phyloP scores from a whole-genome alignment of 495 filamentous ascomycete genomes.

The Penicillium salamii region DNA sequence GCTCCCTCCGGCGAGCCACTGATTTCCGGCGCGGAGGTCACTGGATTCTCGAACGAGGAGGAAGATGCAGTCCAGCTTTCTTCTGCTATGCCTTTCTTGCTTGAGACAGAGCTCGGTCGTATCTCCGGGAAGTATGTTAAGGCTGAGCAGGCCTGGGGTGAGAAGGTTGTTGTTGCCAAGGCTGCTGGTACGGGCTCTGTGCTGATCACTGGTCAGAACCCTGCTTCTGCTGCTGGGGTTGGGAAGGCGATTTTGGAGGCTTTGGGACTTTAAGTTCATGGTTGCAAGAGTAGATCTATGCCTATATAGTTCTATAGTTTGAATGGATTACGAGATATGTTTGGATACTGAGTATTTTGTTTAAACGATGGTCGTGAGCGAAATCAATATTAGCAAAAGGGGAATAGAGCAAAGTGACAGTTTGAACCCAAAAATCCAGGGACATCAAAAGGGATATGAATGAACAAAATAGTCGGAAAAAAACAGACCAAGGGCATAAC shows the following conservation, averaged over 20 bases:
- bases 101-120: conserved; percentile 57
- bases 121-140: conserved; percentile 54
- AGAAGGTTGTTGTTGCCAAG: conserved; percentile 57
- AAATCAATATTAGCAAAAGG: conserved; percentile 28
- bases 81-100: conserved; percentile 57
- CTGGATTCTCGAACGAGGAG: conserved; percentile 67
- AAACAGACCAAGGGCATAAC: no score
- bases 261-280: conserved; percentile 24
- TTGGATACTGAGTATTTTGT: no score
- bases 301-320: no score
- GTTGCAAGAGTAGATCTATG: no score
- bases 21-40: conserved; percentile 55
- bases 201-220: conserved; percentile 76
- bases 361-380: no score
- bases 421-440: conserved; percentile 7
- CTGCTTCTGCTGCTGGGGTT: conserved; percentile 58
- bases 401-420: conserved; percentile 29
- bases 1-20: conserved; percentile 48
- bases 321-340: no score
- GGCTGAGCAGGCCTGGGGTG: conserved; percentile 54
- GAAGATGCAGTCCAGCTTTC: conserved; percentile 53
- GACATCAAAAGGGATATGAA: not conserved
- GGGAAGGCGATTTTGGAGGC: conserved; percentile 49
- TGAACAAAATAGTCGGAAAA: no score
- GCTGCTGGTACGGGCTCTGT: conserved; percentile 35